Conservation (phyloP, 805 yeast species). For the Isabelozyma gotoi region DNA sequence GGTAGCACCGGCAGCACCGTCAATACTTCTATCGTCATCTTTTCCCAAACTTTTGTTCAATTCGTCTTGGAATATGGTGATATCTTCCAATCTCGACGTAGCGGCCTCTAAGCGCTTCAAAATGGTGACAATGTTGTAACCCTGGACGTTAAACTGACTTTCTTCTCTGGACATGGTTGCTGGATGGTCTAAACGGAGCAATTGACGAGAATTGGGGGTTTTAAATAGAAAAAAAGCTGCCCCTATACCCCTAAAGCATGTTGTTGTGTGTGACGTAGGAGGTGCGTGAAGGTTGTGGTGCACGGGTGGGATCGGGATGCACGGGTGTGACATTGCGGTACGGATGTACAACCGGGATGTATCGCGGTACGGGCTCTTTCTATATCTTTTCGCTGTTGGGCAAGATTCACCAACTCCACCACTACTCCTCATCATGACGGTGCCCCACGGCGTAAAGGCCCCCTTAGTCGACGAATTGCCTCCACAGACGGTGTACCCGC, state of each 20-base stretch:
- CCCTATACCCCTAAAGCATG: no score
- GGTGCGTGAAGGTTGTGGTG: no score
- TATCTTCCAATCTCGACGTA: constrained; percentile 87
- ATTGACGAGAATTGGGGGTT: no score
- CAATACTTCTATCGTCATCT: constrained; percentile 5
- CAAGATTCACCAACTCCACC: not conserved
- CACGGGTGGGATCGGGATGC: no score
- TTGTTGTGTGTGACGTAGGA: no score
- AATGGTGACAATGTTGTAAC: constrained; percentile 83
- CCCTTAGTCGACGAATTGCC: constrained; percentile 24
- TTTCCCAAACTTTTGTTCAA: constrained; percentile 28
- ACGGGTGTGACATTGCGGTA: no score
- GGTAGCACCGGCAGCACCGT: constrained; percentile 10
- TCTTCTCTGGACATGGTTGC: constrained; percentile 38
- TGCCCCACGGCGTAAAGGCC: not conserved
- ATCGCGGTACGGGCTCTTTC: no score
- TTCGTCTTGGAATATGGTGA: constrained; percentile 74
- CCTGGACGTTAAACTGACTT: constrained; percentile 56
- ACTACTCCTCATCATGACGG: not conserved
- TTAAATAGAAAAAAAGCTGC: no score
- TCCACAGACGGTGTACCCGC: constrained; percentile 41
- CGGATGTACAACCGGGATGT: no score
- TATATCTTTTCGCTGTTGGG: no score
- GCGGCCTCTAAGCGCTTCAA: constrained; percentile 81
- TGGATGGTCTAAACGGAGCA: no score